Evolutionary conservation across 2,329 filamentous ascomycete genomes (phyloP), one percentile per base, ranked within the genome.

Genomic region (Chlorencoelia australis): DNA sequence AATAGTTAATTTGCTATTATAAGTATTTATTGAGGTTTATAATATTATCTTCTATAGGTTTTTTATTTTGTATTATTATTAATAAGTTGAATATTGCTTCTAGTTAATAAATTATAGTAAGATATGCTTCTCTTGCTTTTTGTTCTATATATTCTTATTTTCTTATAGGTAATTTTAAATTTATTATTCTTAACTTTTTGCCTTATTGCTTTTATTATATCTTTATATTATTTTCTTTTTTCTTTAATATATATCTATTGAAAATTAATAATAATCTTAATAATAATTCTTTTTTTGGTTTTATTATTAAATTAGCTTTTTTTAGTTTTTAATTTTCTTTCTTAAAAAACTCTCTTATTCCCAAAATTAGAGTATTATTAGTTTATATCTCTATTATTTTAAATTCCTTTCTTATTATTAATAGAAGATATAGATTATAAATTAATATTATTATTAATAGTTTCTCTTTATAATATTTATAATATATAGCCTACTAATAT

Each of bases 341-440:
- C n/a, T n/a, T n/a, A n/a, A n/a, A n/a, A n/a, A n/a, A n/a, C n/a
- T n/a, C n/a, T n/a, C n/a, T n/a, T n/a, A n/a, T n/a, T n/a, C n/a
- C n/a, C n/a, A n/a, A n/a, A 33, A 32, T 16, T 3, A 38, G 16
- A 2, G 22, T 38, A 38, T 38, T 11, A 14, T 38, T 18, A 2
- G 29, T 38, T 25, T 38, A 18, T 27, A 38, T 22, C 7, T 21
- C 22, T 2, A 38, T 25, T 11, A 38, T 28, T 4, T 19, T 16
- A 17, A 38, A 3, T 10, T 4, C 22, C 4, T 25, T 25, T 25
- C 13, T 25, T 3, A 19, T 30, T 4, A 4, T 25, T 10, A 25
- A 10, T 4, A 25, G 13, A 10, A 25, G 13, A 7, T 7, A 25
- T 3, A 6, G 6, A 25, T 25, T 25, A 13, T 25, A 25, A 9